Evolutionary conservation across 768 basidiomycete species (phyloP).

Genomic region (Hericium coralloides): DNA sequence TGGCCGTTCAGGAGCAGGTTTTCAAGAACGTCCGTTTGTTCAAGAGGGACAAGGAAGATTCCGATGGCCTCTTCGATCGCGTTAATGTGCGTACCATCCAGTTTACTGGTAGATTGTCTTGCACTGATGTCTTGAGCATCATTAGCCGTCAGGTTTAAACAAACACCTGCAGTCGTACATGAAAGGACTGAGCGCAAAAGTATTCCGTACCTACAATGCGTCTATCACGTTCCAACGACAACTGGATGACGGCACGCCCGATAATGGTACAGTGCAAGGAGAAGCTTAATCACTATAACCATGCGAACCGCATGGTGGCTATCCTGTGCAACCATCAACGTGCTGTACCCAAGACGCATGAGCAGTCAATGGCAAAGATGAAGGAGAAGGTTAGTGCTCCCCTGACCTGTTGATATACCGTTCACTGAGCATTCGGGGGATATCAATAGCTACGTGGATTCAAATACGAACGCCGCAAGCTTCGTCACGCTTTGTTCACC

Average conservation of each 20-base stretch:
- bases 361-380: constrained; percentile 92
- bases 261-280: constrained; percentile 81
- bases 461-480: constrained; percentile 97
- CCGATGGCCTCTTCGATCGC: constrained; percentile 90
- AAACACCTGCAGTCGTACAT: constrained; percentile 90
- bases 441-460: constrained; percentile 61
- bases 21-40: constrained; percentile 98
- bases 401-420: background rate
- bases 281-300: constrained; percentile 94
- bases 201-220: constrained; percentile 99
- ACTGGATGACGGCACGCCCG: constrained; percentile 64
- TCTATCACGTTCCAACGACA: constrained; percentile 93
- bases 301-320: constrained; percentile 94
- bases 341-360: constrained; percentile 86
- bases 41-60: constrained; percentile 86
- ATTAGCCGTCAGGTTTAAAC: constrained; percentile 75
- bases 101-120: background rate
- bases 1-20: constrained; percentile 82
- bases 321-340: constrained; percentile 99
- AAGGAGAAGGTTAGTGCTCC: constrained; percentile 62
- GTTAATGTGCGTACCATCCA: constrained; percentile 58
- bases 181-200: constrained; percentile 97
- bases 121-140: background rate
- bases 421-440: background rate
- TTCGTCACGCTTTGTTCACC: constrained; percentile 79